phyloP scores from a whole-genome alignment of 2,329 filamentous ascomycete species.

The Trichoderma hamatum region DNA sequence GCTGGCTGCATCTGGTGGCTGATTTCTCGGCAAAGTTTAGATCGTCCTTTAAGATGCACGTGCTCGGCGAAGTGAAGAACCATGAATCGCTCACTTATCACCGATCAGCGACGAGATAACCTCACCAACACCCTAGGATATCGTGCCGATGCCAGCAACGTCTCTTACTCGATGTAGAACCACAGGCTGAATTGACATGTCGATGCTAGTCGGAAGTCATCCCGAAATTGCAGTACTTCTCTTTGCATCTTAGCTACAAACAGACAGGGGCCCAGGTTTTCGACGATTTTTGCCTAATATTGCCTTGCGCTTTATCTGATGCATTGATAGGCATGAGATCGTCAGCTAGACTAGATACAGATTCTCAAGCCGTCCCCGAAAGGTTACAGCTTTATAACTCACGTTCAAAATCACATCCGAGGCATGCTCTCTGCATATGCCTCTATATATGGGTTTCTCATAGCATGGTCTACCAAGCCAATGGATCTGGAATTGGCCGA shows the following conservation, averaged over 20 bases:
- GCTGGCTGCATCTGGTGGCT: neutral
- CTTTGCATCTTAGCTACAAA: neutral
- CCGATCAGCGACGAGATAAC: neutral
- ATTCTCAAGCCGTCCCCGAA: neutral
- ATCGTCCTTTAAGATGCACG: neutral
- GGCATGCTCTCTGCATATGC: neutral
- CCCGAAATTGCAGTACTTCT: conserved; percentile 12
- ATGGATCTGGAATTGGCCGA: neutral
- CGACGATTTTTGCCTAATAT: neutral
- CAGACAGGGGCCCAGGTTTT: neutral
- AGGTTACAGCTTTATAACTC: neutral
- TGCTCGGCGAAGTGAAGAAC: neutral
- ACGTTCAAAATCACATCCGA: neutral
- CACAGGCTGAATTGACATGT: neutral
- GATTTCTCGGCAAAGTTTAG: neutral
- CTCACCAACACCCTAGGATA: neutral
- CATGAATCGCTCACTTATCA: neutral
- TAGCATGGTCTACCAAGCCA: neutral
- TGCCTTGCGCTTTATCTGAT: conserved; percentile 5
- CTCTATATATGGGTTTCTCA: neutral
- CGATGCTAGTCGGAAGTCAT: neutral
- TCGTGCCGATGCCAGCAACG: neutral
- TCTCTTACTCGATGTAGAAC: neutral
- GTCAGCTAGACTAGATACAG: neutral
- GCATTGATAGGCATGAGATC: neutral